Conservation (phyloP, 805 yeast species). For the Myxozyma neotropica region DNA sequence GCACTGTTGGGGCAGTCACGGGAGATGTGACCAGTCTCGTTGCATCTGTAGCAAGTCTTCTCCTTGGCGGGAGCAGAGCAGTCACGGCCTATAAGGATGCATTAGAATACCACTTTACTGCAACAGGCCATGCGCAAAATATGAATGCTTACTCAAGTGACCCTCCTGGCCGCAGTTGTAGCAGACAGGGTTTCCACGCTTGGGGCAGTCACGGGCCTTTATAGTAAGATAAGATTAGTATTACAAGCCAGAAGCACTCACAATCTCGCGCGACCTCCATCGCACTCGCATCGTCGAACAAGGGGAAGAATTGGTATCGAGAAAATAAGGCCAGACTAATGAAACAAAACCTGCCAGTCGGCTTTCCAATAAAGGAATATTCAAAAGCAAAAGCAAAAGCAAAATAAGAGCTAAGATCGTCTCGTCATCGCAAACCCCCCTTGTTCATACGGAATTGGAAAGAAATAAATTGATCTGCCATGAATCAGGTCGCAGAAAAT, state of each 20-base stretch:
- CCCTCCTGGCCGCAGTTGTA: slow-evolving; percentile 44
- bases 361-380: too few relatives aligned
- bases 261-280: slow-evolving; percentile 6
- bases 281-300: not conserved
- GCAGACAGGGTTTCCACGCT: slow-evolving; percentile 44
- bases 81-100: slow-evolving; percentile 72
- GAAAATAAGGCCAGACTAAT: too few relatives aligned
- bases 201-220: slow-evolving; percentile 44
- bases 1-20: slow-evolving; percentile 70
- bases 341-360: too few relatives aligned
- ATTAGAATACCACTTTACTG: slow-evolving; percentile 22
- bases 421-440: not conserved
- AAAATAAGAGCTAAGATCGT: too few relatives aligned
- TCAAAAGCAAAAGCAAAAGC: too few relatives aligned
- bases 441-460: not conserved
- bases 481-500: not conserved
- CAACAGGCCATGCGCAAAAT: not conserved
- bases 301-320: too few relatives aligned
- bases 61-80: slow-evolving; percentile 81
- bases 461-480: not conserved
- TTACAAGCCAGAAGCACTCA: slow-evolving; percentile 1
- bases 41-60: slow-evolving; percentile 93
- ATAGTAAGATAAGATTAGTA: not conserved
- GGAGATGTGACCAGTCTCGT: slow-evolving; percentile 86
- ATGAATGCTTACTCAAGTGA: slow-evolving; percentile 25